Base-by-base conservation (phyloP, 2,329 filamentous ascomycete species). In the Blastomyces gilchristii region DNA sequence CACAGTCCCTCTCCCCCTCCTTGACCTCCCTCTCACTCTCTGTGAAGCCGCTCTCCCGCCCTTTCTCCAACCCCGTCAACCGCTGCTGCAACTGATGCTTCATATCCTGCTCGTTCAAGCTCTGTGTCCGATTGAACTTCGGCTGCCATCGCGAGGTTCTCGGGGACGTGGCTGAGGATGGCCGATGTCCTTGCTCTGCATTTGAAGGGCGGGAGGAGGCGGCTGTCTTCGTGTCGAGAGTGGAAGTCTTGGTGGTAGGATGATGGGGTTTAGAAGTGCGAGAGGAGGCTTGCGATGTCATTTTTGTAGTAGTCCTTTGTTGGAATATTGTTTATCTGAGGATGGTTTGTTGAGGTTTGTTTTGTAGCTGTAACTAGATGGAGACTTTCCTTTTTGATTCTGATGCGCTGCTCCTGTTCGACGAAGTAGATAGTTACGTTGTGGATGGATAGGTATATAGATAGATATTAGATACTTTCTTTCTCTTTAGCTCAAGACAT, bases 1-100 rank as follows among this genome's bases (percentile, higher is more conserved):
- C 53, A 2, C 31, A 18, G n/a, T 56, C 25, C 34, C 50, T 4
- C 25, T 37, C 8, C 18, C 16, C 34, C 9, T n/a, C 28, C 14
- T 34, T 57, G 7, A 22, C 25, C 0, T 34, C 79, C 81, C 18
- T 41, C 65, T 80, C 77, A 8, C 82, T 81, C 65, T 85, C 79
- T 0, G 85, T 84, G 62, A 87, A 88, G 0, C 85, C 85, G 0
- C 71, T 79, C 71, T 76, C 77, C 62, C 79, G 76, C 57, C 83
- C 80, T 69, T 81, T 69, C 66, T 58, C 57, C 54, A 67, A 52
- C 43, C 65, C 63, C 43, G 72, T 64, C 63, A 73, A 62, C 64
- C 69, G 77, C 45, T 77, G 75, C 67, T 85, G 79, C 5, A 76
- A 76, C 57, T 83, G 61, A 70, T 85, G 82, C 72, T 88, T 86